Evolutionary conservation across 2,329 filamentous ascomycete species (phyloP).

Genomic region (Coleophoma eucalyptorum): DNA sequence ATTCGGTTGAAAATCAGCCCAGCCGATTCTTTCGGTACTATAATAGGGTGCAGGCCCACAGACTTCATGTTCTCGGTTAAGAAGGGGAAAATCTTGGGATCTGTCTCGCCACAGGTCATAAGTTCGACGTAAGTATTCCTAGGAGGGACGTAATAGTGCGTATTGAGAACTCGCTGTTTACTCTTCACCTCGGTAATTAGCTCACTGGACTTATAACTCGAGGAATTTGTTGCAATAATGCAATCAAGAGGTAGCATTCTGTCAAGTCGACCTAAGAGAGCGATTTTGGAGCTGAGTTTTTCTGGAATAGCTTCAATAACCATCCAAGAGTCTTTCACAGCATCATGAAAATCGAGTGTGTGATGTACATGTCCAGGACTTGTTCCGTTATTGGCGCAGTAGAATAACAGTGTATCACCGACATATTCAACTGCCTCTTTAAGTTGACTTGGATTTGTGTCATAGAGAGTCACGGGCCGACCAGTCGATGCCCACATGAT

Average conservation of each 20-base stretch:
- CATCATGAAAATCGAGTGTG: slow-evolving; percentile 9
- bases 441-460: slow-evolving; percentile 33
- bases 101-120: slow-evolving; percentile 31
- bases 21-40: slow-evolving; percentile 30
- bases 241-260: slow-evolving; percentile 27
- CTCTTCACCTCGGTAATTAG: slow-evolving; percentile 34
- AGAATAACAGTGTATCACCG: slow-evolving; percentile 25
- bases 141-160: slow-evolving; percentile 35
- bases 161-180: slow-evolving; percentile 33
- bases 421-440: slow-evolving; percentile 35
- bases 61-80: slow-evolving; percentile 24
- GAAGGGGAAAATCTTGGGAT: slow-evolving; percentile 23
- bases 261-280: slow-evolving; percentile 35
- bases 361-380: background rate
- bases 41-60: slow-evolving; percentile 32
- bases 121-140: slow-evolving; percentile 29
- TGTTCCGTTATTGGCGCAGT: background rate
- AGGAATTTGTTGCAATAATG: slow-evolving; percentile 43
- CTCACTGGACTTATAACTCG: slow-evolving; percentile 39
- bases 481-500: slow-evolving; percentile 37
- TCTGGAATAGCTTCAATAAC: slow-evolving; percentile 39
- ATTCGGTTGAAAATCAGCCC: slow-evolving; percentile 38
- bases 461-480: slow-evolving; percentile 37
- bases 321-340: slow-evolving; percentile 28
- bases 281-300: slow-evolving; percentile 33